These are phyloP conservation scores for Gossypium sturtianum DNA, from an alignment of 345 rosid species.

Conservation along the genomic window DNA sequence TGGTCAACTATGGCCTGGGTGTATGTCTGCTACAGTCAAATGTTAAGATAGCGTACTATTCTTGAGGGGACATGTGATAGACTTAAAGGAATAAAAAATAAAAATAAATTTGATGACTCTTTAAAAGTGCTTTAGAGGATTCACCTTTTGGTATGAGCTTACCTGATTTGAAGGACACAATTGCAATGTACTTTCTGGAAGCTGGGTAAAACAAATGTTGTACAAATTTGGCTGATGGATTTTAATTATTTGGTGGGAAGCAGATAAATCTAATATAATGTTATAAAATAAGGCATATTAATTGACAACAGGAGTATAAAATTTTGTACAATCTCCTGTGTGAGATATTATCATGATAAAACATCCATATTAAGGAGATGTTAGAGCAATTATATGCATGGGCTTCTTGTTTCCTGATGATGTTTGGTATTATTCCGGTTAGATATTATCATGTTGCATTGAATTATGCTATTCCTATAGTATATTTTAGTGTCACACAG, in stretches of 20 bases:
- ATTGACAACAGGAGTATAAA: neutral
- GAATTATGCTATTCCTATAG: neutral
- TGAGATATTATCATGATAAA: neutral
- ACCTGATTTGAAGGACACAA: neutral
- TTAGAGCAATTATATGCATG: neutral
- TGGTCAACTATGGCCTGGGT: neutral
- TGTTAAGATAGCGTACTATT: neutral
- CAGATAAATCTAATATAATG: neutral
- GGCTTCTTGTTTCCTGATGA: neutral
- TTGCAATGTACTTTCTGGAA: neutral
- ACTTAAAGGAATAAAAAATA: neutral
- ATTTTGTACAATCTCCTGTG: neutral
- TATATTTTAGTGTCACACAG: neutral
- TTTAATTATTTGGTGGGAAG: neutral
- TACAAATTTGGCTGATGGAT: neutral
- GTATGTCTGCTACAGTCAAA: neutral
- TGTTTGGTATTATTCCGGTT: neutral
- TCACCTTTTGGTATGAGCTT: neutral
- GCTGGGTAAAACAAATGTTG: neutral
- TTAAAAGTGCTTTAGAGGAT: neutral
- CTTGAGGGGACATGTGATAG: neutral
- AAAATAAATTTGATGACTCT: neutral
- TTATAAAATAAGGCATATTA: neutral
- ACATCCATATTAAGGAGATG: neutral
- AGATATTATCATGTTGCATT: neutral